phyloP scores from a whole-genome alignment of 2,329 filamentous ascomycete genomes.

The Pyrenochaeta sp. region DNA sequence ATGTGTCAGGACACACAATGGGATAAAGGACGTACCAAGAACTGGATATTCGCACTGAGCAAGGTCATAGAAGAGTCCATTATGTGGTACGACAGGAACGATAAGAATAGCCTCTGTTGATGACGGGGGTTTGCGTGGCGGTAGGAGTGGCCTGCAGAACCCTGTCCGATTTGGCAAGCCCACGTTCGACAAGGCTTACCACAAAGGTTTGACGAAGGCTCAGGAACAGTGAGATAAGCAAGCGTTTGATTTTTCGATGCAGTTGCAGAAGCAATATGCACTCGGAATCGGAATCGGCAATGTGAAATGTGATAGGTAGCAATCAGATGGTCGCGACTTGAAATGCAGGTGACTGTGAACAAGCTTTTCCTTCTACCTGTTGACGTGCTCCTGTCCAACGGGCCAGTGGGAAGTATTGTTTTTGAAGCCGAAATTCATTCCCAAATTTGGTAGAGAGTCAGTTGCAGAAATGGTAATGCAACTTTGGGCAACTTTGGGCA shows the following conservation, averaged over 20 bases:
- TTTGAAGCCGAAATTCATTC: constrained; percentile 54
- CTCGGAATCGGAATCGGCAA: constrained; percentile 17
- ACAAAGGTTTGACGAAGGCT: constrained; percentile 29
- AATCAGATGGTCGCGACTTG: constrained; percentile 3
- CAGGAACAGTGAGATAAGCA: constrained; percentile 37
- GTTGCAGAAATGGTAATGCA: constrained; percentile 1
- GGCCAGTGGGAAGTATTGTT: constrained; percentile 54
- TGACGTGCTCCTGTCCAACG: constrained; percentile 57
- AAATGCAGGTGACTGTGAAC: constrained; percentile 29
- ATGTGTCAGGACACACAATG: constrained; percentile 32
- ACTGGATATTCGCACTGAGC: constrained; percentile 59
- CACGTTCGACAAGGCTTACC: constrained; percentile 37
- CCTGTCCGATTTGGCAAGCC: constrained; percentile 29
- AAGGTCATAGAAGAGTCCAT: constrained; percentile 57
- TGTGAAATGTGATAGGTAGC: constrained; percentile 15
- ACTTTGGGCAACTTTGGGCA: constrained; percentile 8
- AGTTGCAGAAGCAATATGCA: constrained; percentile 37
- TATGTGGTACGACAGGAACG: constrained; percentile 33
- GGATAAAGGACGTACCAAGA: constrained; percentile 53
- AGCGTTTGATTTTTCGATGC: constrained; percentile 30
- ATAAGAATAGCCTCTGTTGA: constrained; percentile 44
- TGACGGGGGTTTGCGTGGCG: constrained; percentile 39
- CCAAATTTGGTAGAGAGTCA: constrained; percentile 17
- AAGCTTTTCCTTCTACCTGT: constrained; percentile 36
- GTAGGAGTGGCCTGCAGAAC: constrained; percentile 39